A percentile compares a stretch with the other conserved stretches of the same genome.
These are phyloP conservation scores for Tilletiaria anomala DNA, from an alignment of 1,284 basidiomycete genomes.

Conservation along the genomic window DNA sequence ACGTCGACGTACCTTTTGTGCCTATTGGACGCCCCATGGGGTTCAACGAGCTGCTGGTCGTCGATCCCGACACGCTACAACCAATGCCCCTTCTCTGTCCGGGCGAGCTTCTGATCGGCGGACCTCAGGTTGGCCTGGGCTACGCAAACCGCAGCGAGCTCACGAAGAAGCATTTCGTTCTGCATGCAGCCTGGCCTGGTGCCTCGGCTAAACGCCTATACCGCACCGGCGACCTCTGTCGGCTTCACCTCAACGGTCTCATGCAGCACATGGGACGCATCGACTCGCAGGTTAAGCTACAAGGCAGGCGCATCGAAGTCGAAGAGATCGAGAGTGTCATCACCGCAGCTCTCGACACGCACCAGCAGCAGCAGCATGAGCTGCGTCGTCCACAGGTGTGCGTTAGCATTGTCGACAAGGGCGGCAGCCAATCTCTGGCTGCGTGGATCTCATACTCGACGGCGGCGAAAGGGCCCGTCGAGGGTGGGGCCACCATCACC, in stretches of 20 bases:
- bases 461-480: too few relatives aligned
- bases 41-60: not conserved
- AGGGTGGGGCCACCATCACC: too few relatives aligned
- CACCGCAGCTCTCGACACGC: too few relatives aligned
- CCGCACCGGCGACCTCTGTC: slow-evolving; percentile 29
- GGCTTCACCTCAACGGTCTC: slow-evolving; percentile 9
- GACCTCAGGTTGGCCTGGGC: slow-evolving; percentile 3
- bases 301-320: slow-evolving; percentile 33
- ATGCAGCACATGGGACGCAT: slow-evolving; percentile 27
- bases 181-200: not conserved
- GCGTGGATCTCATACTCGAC: too few relatives aligned
- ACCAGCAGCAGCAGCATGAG: too few relatives aligned
- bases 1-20: not conserved
- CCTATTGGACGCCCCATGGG: not conserved
- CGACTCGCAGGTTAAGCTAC: slow-evolving; percentile 30
- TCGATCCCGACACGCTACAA: not conserved
- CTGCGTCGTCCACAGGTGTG: too few relatives aligned
- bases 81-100: not conserved
- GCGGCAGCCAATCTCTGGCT: too few relatives aligned
- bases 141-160: not conserved
- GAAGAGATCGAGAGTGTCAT: slow-evolving; percentile 24
- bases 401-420: too few relatives aligned
- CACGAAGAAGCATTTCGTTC: not conserved
- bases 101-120: slow-evolving; percentile 1
- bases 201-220: slow-evolving; percentile 9